Conservation (phyloP, 2,329 filamentous ascomycete genomes). For the Arthroderma sp. region DNA sequence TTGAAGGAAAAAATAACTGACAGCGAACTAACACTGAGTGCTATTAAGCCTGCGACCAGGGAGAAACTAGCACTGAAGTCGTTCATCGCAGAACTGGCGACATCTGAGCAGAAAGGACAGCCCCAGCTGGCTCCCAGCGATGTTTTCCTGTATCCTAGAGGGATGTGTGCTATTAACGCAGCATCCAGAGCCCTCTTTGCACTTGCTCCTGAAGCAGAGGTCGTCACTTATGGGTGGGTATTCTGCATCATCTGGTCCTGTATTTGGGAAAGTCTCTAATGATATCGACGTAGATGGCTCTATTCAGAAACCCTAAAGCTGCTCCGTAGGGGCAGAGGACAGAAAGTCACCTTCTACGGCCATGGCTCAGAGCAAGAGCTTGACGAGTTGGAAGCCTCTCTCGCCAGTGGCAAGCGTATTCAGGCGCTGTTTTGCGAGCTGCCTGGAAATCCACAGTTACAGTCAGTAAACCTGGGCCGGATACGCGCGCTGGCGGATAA, state of each 20-base stretch:
- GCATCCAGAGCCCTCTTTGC: neutral
- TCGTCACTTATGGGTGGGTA: neutral
- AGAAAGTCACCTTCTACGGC: conserved; percentile 2
- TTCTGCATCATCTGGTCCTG: neutral
- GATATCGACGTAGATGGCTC: neutral
- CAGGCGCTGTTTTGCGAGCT: conserved; percentile 38
- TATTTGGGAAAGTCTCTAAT: neutral
- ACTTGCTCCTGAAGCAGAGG: neutral
- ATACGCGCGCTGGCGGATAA: conserved; percentile 31
- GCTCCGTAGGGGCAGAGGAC: neutral
- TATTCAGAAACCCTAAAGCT: conserved; percentile 3
- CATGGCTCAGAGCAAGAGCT: conserved; percentile 9
- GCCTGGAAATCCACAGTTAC: conserved; percentile 35
- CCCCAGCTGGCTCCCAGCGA: neutral
- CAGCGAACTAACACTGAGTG: neutral
- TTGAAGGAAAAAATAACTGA: neutral
- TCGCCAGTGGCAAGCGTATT: conserved; percentile 7
- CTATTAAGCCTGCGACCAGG: neutral
- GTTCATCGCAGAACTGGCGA: neutral
- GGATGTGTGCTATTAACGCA: conserved; percentile 2
- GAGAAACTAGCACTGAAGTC: neutral
- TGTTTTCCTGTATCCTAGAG: conserved; percentile 4
- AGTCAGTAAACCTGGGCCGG: conserved; percentile 28
- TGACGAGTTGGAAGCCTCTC: conserved; percentile 9
- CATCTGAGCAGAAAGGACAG: conserved; percentile 1